Conservation (phyloP, 1,284 basidiomycete genomes). For the Malassezia obtusa region DNA sequence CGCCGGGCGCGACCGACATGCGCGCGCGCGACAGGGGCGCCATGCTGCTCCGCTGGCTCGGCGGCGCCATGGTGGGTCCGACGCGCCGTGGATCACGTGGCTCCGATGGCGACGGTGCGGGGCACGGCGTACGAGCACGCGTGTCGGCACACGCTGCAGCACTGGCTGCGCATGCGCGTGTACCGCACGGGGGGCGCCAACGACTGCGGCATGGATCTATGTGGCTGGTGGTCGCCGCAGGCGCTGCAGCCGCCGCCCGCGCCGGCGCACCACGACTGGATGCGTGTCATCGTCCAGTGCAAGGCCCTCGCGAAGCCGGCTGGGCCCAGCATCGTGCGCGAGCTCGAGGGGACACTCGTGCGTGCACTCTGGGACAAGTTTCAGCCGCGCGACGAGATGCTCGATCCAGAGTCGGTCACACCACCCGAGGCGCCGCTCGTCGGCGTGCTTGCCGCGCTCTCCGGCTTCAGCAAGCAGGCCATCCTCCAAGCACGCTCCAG, state of each 20-base stretch:
- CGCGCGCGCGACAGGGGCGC: conserved; percentile 12
- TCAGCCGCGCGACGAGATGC: background rate
- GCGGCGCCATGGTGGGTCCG: background rate
- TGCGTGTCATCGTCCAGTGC: conserved; percentile 77
- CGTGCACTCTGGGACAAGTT: conserved; percentile 16
- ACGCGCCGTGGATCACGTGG: conserved; percentile 8
- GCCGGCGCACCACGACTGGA: conserved; percentile 38
- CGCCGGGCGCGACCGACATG: conserved; percentile 14
- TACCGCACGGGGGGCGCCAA: conserved; percentile 62
- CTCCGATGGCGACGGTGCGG: conserved; percentile 50
- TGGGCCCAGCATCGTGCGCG: conserved; percentile 68
- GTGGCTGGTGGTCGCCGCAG: conserved; percentile 77
- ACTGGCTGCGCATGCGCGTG: conserved; percentile 67
- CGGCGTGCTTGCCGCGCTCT: conserved; percentile 12
- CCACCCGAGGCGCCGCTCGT: conserved; percentile 1
- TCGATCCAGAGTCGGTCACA: conserved; percentile 14
- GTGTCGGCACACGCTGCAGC: conserved; percentile 57
- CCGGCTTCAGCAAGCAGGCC: conserved; percentile 31
- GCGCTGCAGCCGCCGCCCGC: background rate
- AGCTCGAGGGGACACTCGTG: conserved; percentile 57
- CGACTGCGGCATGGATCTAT: conserved; percentile 77
- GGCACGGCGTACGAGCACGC: conserved; percentile 69
- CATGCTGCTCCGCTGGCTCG: conserved; percentile 11
- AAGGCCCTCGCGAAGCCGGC: conserved; percentile 74
- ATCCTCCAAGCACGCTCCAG: conserved; percentile 25